These are phyloP conservation scores for Petasospora rhodanensis DNA, from an alignment of 1,139 yeast species.

Conservation along the genomic window DNA sequence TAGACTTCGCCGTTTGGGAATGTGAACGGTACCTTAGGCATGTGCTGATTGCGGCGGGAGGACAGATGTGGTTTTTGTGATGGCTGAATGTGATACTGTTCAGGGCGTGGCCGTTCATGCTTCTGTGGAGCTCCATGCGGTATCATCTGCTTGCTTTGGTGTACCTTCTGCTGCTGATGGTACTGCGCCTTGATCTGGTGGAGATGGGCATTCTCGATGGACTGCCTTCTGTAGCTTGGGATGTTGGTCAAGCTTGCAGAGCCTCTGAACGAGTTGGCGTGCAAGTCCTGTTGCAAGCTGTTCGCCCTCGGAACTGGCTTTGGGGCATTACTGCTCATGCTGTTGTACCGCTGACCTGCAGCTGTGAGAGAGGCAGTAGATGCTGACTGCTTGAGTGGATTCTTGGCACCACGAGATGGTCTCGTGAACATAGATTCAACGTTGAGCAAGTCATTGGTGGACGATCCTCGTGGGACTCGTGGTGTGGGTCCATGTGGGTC, in stretches of 20 bases:
- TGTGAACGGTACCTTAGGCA: constrained; percentile 21
- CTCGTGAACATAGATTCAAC: constrained; percentile 17
- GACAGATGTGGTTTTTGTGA: constrained; percentile 2
- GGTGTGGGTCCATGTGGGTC: neutral
- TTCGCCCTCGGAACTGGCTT: constrained; percentile 9
- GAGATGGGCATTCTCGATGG: constrained; percentile 8
- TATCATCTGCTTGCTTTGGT: constrained; percentile 5
- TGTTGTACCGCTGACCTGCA: constrained; percentile 9
- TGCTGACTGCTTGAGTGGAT: constrained; percentile 3
- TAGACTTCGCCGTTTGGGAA: constrained; percentile 29
- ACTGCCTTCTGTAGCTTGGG: constrained; percentile 11
- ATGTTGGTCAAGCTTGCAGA: constrained; percentile 10
- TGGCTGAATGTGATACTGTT: too few relatives aligned
- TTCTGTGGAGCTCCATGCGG: neutral
- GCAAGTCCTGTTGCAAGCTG: constrained; percentile 14
- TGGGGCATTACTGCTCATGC: constrained; percentile 1
- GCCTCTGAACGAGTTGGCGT: constrained; percentile 2
- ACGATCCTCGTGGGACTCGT: constrained; percentile 18
- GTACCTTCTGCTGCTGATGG: constrained; percentile 7
- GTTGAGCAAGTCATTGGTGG: constrained; percentile 21
- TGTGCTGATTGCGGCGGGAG: constrained; percentile 9
- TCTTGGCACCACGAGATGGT: constrained; percentile 10
- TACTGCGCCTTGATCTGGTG: constrained; percentile 10
- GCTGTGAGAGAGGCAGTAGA: neutral
- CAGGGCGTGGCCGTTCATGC: too few relatives aligned